phyloP scores from a whole-genome alignment of 2,329 filamentous ascomycete genomes.

The Teratosphaeriaceae sp. region DNA sequence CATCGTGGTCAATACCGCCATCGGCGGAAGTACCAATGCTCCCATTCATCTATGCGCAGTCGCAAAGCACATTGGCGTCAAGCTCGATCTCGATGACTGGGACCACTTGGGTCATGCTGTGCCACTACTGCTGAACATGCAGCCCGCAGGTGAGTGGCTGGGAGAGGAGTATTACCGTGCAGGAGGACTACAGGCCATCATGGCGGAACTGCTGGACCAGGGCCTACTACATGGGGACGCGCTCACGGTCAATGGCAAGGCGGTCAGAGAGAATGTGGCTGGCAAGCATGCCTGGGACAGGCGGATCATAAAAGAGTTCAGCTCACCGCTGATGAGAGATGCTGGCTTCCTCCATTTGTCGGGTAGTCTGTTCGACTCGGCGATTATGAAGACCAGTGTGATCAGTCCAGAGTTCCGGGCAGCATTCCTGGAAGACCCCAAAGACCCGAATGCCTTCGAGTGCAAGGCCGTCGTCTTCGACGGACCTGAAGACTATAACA shows the following conservation, averaged over 20 bases:
- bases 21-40: constrained; percentile 42
- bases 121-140: constrained; percentile 49
- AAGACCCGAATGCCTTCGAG: constrained; percentile 25
- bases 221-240: constrained; percentile 39
- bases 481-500: constrained; percentile 25
- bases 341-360: constrained; percentile 41
- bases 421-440: constrained; percentile 21
- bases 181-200: constrained; percentile 47
- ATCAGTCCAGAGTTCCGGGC: constrained; percentile 21
- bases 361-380: constrained; percentile 26
- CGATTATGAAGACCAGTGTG: constrained; percentile 27
- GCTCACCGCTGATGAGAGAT: constrained; percentile 41
- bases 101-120: constrained; percentile 45
- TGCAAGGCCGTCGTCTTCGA: constrained; percentile 24
- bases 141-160: constrained; percentile 48
- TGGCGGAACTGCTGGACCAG: constrained; percentile 47
- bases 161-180: constrained; percentile 50
- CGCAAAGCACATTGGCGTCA: constrained; percentile 48
- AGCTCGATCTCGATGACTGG: constrained; percentile 48
- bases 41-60: constrained; percentile 33
- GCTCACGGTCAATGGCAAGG: constrained; percentile 43
- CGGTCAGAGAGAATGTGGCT: constrained; percentile 37
- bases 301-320: constrained; percentile 40
- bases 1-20: constrained; percentile 48
- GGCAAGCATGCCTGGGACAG: constrained; percentile 46